Evolutionary conservation across 2,329 filamentous ascomycete species (phyloP).

Genomic region (Daldinia eschscholtzii): DNA sequence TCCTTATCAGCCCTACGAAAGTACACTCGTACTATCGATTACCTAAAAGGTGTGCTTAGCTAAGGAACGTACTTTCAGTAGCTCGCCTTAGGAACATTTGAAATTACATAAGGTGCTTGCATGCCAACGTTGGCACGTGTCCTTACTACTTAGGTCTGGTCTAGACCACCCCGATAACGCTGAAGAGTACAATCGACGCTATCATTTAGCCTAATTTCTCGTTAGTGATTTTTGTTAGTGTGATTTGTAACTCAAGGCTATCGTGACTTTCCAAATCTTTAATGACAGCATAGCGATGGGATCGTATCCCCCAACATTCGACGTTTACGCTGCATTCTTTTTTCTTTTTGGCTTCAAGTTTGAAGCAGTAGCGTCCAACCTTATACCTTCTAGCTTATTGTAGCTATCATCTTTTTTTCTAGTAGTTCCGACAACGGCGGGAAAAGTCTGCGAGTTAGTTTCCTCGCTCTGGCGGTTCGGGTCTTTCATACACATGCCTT

Average conservation of each 20-base stretch:
- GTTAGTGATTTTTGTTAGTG: constrained; percentile 29
- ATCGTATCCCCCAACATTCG: constrained; percentile 23
- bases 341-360: constrained; percentile 16
- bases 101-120: constrained; percentile 10
- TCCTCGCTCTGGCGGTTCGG: constrained; percentile 24
- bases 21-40: constrained; percentile 5
- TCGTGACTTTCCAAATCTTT: constrained; percentile 16
- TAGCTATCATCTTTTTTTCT: constrained; percentile 13
- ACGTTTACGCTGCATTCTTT: constrained; percentile 16
- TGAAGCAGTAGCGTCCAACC: constrained; percentile 1
- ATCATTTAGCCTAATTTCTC: constrained; percentile 17
- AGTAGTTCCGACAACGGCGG: constrained; percentile 28
- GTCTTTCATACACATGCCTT: constrained; percentile 52
- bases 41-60: not conserved
- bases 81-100: not conserved
- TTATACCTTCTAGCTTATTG: not conserved
- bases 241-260: constrained; percentile 11
- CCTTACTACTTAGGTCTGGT: constrained; percentile 39
- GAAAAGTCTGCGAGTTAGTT: constrained; percentile 22
- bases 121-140: constrained; percentile 44
- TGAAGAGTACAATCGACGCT: constrained; percentile 29
- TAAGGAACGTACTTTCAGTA: not conserved
- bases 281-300: constrained; percentile 36
- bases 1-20: not conserved
- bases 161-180: constrained; percentile 23